Evolutionary conservation across 179 eudicot genomes (phyloP), one percentile per base, ranked within the genome.

Genomic region (Pouteria campechiana): DNA sequence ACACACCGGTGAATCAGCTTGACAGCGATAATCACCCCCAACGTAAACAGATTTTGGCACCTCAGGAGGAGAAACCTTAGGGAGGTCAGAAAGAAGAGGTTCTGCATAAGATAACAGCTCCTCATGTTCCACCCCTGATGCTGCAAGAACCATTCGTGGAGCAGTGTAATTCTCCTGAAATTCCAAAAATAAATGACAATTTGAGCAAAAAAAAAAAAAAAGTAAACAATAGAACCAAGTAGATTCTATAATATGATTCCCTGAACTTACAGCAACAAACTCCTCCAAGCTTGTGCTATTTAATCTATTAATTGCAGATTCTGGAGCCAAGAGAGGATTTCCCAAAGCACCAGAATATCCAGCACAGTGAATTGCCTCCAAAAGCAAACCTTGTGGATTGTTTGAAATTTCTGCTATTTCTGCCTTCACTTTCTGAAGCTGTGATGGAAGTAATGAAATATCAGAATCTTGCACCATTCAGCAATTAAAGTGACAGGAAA

Each of bases 121-220:
- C 49, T 76, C 85, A 49, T 86, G 98, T 45, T 86, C 92, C 61
- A 86, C 94, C 41, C 98, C 98, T 6, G 80, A 74, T 41, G 94
- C 94, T 59, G 92, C 87, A 68, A 90, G 90, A 13, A 86, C 98
- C 75, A 90, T 75, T 40, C 96, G 72, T 17, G 94, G 68, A 54
- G 87, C 98, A 44, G 94, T 86, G 55, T 79, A 90, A 42, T 90
- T 79, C 47, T 70, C 78, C 96, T 90, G 68, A 49, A 54, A 50
- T 32, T 27, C 7, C 30, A 45, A 49, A 41, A 41, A 41, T 18
- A 54, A 27, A 12, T 23, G 2, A 18, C 17, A 23, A 12, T 15
- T 15, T 12, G 23, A 15, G 19, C 11, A 16, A 13, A 44, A 42
- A n/a, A 24, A 12, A 14, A 6, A 4, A 5, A n/a, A 3, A 21